These are phyloP conservation scores for Claviceps sp. DNA, from an alignment of 2,329 filamentous ascomycete genomes.

Conservation along the genomic window DNA sequence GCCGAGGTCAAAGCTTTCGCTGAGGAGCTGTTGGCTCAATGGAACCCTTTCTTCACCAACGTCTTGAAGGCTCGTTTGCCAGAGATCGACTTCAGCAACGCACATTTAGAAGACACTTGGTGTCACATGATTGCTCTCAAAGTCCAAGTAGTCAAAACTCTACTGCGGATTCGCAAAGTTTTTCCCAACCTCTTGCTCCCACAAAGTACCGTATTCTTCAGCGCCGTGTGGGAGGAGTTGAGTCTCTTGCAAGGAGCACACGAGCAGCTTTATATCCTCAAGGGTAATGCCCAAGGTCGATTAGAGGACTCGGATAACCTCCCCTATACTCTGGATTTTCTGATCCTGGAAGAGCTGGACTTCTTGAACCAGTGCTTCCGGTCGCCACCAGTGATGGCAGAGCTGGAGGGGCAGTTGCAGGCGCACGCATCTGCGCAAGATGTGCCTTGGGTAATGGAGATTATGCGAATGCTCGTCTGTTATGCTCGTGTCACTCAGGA, in stretches of 20 bases:
- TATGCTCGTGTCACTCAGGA: constrained; percentile 87
- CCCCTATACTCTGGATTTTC: constrained; percentile 89
- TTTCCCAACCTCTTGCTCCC: constrained; percentile 73
- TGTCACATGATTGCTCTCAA: constrained; percentile 78
- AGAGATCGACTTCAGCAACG: constrained; percentile 36
- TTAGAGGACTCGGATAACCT: constrained; percentile 81
- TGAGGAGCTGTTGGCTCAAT: constrained; percentile 67
- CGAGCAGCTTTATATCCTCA: constrained; percentile 64
- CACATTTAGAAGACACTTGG: constrained; percentile 50
- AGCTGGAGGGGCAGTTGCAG: constrained; percentile 70
- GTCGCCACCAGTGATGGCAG: constrained; percentile 74
- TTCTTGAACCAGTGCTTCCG: constrained; percentile 85
- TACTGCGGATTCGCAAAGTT: constrained; percentile 76
- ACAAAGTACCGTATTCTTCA: constrained; percentile 73
- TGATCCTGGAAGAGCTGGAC: constrained; percentile 88
- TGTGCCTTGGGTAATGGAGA: constrained; percentile 71
- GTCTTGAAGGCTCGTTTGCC: constrained; percentile 66
- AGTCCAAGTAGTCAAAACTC: constrained; percentile 82
- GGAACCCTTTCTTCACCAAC: constrained; percentile 81
- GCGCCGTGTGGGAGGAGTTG: constrained; percentile 80
- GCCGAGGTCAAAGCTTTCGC: constrained; percentile 78
- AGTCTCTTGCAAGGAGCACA: constrained; percentile 59
- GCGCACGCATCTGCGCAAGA: constrained; percentile 44
- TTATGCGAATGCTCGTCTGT: constrained; percentile 71
- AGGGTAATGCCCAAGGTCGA: constrained; percentile 72